Evolutionary conservation across 345 rosid genomes (phyloP).

Genomic region (Conringia planisiliqua): DNA sequence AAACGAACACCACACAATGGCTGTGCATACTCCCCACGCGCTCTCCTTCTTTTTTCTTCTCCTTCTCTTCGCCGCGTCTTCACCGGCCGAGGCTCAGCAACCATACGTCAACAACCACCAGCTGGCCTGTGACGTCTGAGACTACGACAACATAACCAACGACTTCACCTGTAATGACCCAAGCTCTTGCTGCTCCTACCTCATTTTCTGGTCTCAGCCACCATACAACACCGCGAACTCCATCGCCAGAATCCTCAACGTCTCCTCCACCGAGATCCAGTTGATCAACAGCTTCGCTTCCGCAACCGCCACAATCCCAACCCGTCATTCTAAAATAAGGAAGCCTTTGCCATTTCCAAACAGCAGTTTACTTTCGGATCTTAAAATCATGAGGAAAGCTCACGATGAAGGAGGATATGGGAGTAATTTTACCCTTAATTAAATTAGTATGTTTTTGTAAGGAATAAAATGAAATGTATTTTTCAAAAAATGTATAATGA

Average conservation of each 20-base stretch:
- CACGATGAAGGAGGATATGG: too few relatives aligned
- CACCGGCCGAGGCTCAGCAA: slow-evolving; percentile 49
- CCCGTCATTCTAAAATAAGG: too few relatives aligned
- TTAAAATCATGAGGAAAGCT: too few relatives aligned
- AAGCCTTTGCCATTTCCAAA: too few relatives aligned
- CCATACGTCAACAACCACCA: slow-evolving; percentile 60
- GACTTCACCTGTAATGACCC: slow-evolving; percentile 55
- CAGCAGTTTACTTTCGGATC: too few relatives aligned
- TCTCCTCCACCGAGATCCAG: slow-evolving; percentile 39
- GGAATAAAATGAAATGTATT: too few relatives aligned
- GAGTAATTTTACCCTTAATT: too few relatives aligned
- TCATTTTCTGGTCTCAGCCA: slow-evolving; percentile 65
- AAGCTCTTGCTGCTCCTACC: slow-evolving; percentile 56
- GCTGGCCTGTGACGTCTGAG: slow-evolving; percentile 31
- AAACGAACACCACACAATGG: not conserved
- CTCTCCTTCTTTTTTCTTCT: not conserved
- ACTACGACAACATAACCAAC: slow-evolving; percentile 38
- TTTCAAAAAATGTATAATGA: too few relatives aligned
- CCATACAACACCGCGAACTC: slow-evolving; percentile 40
- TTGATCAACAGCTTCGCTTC: slow-evolving; percentile 57
- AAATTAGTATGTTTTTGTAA: too few relatives aligned
- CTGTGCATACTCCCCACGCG: slow-evolving; percentile 13
- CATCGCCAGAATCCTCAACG: slow-evolving; percentile 43
- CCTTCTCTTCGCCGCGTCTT: not conserved
- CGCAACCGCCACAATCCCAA: slow-evolving; percentile 28